Evolutionary conservation across 2,329 filamentous ascomycete genomes (phyloP), one percentile per base, ranked within the genome.

Genomic region (Trichoderma atroviride): DNA sequence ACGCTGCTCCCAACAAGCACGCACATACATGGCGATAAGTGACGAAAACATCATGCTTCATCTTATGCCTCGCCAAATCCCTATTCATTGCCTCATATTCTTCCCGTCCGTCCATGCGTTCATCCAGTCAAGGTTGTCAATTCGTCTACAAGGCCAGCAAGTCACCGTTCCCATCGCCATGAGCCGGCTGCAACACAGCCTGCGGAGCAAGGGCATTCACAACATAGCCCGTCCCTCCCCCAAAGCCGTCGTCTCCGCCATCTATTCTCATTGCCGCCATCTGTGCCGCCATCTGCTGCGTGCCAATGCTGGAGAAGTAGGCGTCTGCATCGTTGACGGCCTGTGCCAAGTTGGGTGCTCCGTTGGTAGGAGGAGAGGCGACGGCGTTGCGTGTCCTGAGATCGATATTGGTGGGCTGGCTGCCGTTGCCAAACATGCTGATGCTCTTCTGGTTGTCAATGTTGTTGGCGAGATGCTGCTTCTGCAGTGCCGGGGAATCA

Each of bases 401-500:
- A 69, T 86, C 83, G 13, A 87, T 81, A 56, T 86, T 83, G 4
- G 83, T 83, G 4, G 86, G 79, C 76, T 86, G 84, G 0, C 81
- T 83, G 58, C 85, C 85, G 5, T 74, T 81, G 63, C 87, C 87
- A 73, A 89, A 83, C 80, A 86, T 84, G 74, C 85, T 87, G 29
- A 90, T 83, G 47, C 83, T 85, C 81, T 90, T 90, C 72, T 89
- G 86, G 22, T 79, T 82, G 72, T 90, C 88, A 47, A 73, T 76
- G 5, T 78, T 75, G 22, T 84, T 85, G 0, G 87, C 86, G 0
- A 92, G 80, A 19, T 85, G 83, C 68, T 92, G 87, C 72, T 88
- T 90, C 81, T 97, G 96, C 50, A 99, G 84, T 0, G 94, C 94
- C 0, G 95, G 94, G 2, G 91, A 95, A 65, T 97, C 92, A 68